A percentile compares a stretch with the other conserved stretches of the same genome.
phyloP scores from a whole-genome alignment of 2,329 filamentous ascomycete genomes.

The Ophiostoma sp. region DNA sequence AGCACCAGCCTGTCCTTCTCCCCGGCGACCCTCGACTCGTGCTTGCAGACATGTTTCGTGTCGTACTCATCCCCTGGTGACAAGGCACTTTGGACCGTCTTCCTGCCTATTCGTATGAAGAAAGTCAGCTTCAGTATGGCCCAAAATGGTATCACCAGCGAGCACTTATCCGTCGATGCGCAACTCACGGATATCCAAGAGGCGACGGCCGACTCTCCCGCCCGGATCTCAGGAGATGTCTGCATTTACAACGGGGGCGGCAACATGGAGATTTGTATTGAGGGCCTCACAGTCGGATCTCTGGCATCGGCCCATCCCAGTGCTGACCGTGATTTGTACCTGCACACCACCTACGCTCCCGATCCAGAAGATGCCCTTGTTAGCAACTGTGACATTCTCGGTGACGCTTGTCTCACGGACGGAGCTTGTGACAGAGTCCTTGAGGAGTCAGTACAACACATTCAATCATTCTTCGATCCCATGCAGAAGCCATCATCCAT shows the following conservation, averaged over 20 bases:
- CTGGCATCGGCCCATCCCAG: conserved; percentile 36
- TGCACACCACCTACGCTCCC: conserved; percentile 40
- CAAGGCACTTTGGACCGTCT: conserved; percentile 45
- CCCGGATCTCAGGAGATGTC: conserved; percentile 42
- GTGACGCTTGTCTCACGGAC: background rate
- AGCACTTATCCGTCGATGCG: conserved; percentile 36
- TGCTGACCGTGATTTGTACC: conserved; percentile 40
- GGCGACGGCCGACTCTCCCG: conserved; percentile 30
- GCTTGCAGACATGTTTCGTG: conserved; percentile 46
- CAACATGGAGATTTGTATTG: conserved; percentile 38
- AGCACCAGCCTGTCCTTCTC: conserved; percentile 41
- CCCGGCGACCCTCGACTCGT: conserved; percentile 45
- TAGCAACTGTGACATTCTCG: background rate
- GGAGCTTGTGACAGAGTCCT: conserved; percentile 6
- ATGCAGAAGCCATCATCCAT: background rate
- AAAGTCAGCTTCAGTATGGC: conserved; percentile 42
- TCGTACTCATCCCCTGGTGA: conserved; percentile 45
- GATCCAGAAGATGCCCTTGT: conserved; percentile 46
- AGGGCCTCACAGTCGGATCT: conserved; percentile 39
- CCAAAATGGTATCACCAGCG: conserved; percentile 19
- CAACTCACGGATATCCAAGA: conserved; percentile 36
- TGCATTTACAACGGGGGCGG: conserved; percentile 38
- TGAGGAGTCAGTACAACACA: conserved; percentile 10
- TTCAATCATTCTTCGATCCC: background rate
- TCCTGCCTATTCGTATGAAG: conserved; percentile 42